Conservation (phyloP, 306 rosid species). For the Alnus glutinosa region DNA sequence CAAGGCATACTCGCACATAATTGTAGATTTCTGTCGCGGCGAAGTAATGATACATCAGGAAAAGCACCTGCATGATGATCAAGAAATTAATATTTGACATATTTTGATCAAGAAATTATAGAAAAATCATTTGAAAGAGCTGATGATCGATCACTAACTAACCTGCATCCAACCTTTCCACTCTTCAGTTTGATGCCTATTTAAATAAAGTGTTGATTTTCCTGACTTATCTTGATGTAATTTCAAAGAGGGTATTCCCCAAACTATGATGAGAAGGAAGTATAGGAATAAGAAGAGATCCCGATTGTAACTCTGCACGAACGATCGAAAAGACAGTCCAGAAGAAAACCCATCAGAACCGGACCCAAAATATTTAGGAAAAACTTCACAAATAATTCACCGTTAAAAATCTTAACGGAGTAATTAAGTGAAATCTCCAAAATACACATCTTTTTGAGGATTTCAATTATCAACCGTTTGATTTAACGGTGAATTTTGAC, state of each 20-base stretch:
- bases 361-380: no score
- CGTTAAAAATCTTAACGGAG: no score
- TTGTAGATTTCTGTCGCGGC: constrained; percentile 87
- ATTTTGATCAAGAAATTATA: neutral
- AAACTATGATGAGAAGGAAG: neutral
- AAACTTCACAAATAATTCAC: no score
- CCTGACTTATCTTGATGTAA: neutral
- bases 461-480: no score
- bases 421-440: no score
- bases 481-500: no score
- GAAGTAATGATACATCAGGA: constrained; percentile 88
- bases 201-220: constrained; percentile 3
- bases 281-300: neutral
- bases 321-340: neutral
- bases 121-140: constrained; percentile 26
- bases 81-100: neutral
- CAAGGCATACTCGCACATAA: constrained; percentile 78
- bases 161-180: constrained; percentile 99
- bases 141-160: constrained; percentile 24
- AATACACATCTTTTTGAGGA: no score
- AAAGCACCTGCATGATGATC: constrained; percentile 19
- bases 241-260: neutral
- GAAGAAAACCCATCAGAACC: neutral
- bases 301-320: neutral
- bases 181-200: constrained; percentile 49